phyloP scores from a whole-genome alignment of 2,329 filamentous ascomycete species.

The Cladosporium velox region DNA sequence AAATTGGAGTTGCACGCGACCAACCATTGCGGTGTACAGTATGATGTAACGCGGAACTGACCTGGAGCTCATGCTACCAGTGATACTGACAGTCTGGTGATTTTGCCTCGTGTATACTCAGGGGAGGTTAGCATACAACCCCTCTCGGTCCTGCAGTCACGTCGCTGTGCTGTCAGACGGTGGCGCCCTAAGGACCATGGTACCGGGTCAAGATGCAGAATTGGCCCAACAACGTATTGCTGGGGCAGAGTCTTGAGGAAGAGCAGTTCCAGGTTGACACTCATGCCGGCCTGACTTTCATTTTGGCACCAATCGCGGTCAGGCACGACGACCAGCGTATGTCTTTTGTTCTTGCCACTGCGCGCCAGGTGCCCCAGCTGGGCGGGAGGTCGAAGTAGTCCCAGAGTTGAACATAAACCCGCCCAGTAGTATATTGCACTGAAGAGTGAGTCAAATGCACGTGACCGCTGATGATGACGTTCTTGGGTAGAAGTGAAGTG shows the following conservation, averaged over 20 bases:
- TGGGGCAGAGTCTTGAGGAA: neutral
- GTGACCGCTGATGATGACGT: neutral
- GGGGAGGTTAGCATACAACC: neutral
- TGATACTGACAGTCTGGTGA: neutral
- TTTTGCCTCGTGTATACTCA: neutral
- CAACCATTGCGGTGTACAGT: neutral
- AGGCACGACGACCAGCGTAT: neutral
- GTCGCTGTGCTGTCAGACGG: slow-evolving; percentile 3
- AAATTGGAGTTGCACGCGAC: neutral
- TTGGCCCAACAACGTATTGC: neutral
- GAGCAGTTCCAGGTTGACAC: neutral
- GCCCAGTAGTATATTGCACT: neutral
- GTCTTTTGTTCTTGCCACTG: neutral
- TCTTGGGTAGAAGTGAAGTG: neutral
- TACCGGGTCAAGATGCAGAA: neutral
- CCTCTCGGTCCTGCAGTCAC: neutral
- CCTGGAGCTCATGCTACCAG: neutral
- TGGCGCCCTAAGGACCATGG: slow-evolving; percentile 1
- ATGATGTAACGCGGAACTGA: neutral
- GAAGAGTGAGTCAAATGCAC: neutral
- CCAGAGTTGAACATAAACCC: neutral
- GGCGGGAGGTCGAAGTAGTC: neutral
- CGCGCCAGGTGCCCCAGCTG: neutral
- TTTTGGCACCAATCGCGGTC: neutral
- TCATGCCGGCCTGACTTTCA: neutral